These are phyloP conservation scores for Ocimum tenuiflorum DNA, from an alignment of 257 asterid genomes.

Conservation along the genomic window DNA sequence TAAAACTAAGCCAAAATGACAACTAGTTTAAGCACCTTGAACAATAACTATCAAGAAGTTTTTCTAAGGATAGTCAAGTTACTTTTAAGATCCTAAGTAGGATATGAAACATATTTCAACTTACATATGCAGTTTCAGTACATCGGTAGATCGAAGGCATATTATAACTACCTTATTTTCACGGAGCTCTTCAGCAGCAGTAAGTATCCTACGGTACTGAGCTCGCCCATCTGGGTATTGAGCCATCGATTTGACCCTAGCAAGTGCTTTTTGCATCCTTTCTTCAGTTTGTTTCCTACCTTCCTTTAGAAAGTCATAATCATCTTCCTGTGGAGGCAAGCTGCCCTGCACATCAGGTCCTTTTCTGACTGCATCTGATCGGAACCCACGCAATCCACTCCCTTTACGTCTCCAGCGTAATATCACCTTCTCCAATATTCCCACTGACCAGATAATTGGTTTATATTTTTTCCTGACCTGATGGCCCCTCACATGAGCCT, in stretches of 20 bases:
- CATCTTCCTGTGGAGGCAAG: conserved; percentile 49
- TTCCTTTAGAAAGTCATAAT: conserved; percentile 72
- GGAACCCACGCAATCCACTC: conserved; percentile 82
- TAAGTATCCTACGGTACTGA: conserved; percentile 83
- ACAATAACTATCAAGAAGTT: not conserved
- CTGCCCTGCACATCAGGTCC: conserved; percentile 26
- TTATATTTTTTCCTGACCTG: conserved; percentile 88
- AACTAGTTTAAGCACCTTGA: not conserved
- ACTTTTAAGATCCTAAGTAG: not conserved
- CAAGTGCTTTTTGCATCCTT: conserved; percentile 78
- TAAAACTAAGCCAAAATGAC: not conserved
- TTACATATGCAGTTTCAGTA: not conserved
- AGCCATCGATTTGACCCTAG: conserved; percentile 88
- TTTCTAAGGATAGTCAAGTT: not conserved
- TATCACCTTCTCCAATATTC: conserved; percentile 83
- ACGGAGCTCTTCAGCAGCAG: conserved; percentile 74
- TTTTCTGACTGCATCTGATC: conserved; percentile 42
- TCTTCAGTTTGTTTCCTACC: conserved; percentile 87
- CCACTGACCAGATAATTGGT: conserved; percentile 84
- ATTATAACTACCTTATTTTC: conserved; percentile 52
- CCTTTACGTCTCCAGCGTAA: conserved; percentile 94
- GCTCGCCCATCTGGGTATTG: conserved; percentile 85
- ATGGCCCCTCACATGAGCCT: conserved; percentile 99
- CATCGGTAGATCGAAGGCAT: not conserved
- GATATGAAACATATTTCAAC: not conserved